These are phyloP conservation scores for Suhomyces ambrosiae DNA, from an alignment of 1,139 yeast species.

Conservation along the genomic window DNA sequence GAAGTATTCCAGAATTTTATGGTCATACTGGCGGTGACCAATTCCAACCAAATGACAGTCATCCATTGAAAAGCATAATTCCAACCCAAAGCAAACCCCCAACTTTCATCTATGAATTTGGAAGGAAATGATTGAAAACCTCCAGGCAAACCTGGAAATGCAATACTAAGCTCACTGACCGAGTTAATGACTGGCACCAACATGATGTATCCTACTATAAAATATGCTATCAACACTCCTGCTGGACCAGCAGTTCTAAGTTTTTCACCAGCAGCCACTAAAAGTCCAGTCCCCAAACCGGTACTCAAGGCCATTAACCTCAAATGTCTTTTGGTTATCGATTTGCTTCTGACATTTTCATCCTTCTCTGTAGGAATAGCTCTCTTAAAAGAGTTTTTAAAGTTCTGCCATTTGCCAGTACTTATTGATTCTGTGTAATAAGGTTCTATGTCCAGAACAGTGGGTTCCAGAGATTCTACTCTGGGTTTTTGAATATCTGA, in stretches of 20 bases:
- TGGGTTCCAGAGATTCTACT: conserved; percentile 8
- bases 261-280: conserved; percentile 39
- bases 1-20: conserved; percentile 35
- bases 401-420: conserved; percentile 13
- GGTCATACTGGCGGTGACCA: conserved; percentile 41
- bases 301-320: conserved; percentile 37
- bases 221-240: conserved; percentile 35
- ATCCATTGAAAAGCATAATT: conserved; percentile 41
- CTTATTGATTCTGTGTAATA: conserved; percentile 11
- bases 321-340: conserved; percentile 26
- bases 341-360: conserved; percentile 14
- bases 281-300: conserved; percentile 42
- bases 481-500: conserved; percentile 8
- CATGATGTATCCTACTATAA: conserved; percentile 37
- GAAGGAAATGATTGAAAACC: conserved; percentile 39
- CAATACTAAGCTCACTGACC: conserved; percentile 39
- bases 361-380: conserved; percentile 14
- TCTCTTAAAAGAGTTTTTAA: conserved; percentile 19
- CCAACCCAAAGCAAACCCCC: conserved; percentile 43
- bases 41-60: conserved; percentile 37
- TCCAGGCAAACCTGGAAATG: conserved; percentile 34
- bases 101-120: conserved; percentile 37
- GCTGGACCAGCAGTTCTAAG: conserved; percentile 39
- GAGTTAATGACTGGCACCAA: conserved; percentile 40
- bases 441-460: conserved; percentile 15